Base-by-base conservation (phyloP, 805 yeast genomes). In the Monosporozyma yasuniensis region DNA sequence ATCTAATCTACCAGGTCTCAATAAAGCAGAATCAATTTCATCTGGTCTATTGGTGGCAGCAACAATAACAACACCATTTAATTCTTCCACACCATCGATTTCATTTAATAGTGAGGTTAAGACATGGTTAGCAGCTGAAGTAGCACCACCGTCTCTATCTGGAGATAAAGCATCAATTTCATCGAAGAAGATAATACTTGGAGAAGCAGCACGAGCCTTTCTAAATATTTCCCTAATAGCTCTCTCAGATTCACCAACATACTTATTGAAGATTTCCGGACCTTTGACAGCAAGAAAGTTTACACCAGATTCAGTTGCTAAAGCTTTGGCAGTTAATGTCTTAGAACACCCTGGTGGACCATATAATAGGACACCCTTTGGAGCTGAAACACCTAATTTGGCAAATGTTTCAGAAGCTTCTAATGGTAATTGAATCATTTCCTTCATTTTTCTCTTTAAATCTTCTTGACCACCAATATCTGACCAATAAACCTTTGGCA, bases 291-390 rank as follows among this genome's bases (percentile, higher is more conserved):
- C 96, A 47, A 91, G 66, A 65, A 91, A 91, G 60, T 91, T 91
- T 46, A 91, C 76, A 0, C 97, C 97, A 1, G 96, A 84, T 67
- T 91, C 99, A 0, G 96, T 86, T 0, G 98, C 98, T 28, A 91
- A 70, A 0, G 97, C 97, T 61, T 91, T 91, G 1, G 97, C 98
- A 0, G 96, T 87, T 53, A 91, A 68, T 0, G 99, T 91, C 61
- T 91, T 91, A 10, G 97, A 90, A 70, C 98, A 91, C 14, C 99
- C 99, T 0, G 99, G 98, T 0, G 99, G 99, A 0, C 99, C 99
- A 66, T 93, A 93, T 19, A 93, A 72, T 44, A 93, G 67, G 1
- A 93, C 84, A 35, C 99, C 99, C 56, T 87, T 85, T 3, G 99
- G 99, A 0, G 98, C 89, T 42, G 78, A 72, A 3, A 93, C 83